Percentiles rank a stretch among this genome's conserved stretches.
Conservation (phyloP, 2,329 filamentous ascomycete genomes). For the Fusarium compactum region DNA sequence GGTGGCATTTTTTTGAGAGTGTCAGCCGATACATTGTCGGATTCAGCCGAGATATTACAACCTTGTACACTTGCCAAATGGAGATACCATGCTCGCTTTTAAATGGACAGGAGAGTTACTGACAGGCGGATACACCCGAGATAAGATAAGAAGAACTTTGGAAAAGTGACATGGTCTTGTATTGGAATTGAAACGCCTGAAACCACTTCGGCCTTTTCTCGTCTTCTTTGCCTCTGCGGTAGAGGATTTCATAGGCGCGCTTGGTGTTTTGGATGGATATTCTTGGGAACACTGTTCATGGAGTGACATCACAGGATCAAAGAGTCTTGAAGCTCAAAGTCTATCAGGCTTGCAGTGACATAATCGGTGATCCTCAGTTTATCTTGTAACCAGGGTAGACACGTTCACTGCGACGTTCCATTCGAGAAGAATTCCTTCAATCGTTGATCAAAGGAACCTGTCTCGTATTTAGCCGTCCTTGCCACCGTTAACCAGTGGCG, state of each 20-base stretch:
- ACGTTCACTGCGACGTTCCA: not conserved
- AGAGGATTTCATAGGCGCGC: slow-evolving; percentile 7
- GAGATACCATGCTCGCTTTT: not conserved
- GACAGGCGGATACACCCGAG: slow-evolving; percentile 15
- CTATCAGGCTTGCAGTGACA: not conserved
- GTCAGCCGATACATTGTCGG: slow-evolving; percentile 12
- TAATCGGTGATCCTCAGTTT: not conserved
- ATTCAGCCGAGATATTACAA: slow-evolving; percentile 10
- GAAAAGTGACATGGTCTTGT: slow-evolving; percentile 20
- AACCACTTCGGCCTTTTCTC: slow-evolving; percentile 5
- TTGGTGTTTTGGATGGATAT: not conserved
- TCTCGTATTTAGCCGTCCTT: not conserved
- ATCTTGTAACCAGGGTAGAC: not conserved
- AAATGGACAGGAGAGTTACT: not conserved
- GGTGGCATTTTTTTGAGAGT: not conserved
- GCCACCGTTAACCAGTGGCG: not conserved
- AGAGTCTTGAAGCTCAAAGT: not conserved
- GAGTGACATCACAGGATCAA: not conserved
- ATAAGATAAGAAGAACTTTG: slow-evolving; percentile 24
- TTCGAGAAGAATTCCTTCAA: not conserved
- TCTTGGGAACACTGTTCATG: not conserved
- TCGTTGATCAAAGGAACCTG: not conserved
- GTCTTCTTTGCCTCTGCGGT: not conserved
- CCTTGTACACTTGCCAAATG: not conserved
- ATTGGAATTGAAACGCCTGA: slow-evolving; percentile 22